Evolutionary conservation across 345 rosid genomes (phyloP).

Genomic region (Durio zibethinus): DNA sequence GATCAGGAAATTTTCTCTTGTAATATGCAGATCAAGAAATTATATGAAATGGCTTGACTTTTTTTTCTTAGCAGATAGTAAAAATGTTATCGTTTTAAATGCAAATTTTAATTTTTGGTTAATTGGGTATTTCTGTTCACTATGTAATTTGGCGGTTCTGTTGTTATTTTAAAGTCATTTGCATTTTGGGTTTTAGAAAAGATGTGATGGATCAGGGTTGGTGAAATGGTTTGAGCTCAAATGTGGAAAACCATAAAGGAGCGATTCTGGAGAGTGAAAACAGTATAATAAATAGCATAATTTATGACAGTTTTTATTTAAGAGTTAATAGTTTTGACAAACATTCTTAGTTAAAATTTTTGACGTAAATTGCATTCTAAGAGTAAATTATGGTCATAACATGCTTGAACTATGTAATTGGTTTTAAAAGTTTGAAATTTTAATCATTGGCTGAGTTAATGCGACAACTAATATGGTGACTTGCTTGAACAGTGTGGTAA

Average conservation of each 20-base stretch:
- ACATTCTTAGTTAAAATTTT: not conserved
- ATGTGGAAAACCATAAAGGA: not conserved
- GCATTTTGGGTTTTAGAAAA: slow-evolving; percentile 6
- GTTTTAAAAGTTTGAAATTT: not conserved
- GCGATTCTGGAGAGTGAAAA: not conserved
- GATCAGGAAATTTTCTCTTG: not conserved
- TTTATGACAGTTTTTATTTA: not conserved
- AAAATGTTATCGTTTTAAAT: not conserved
- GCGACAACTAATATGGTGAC: not conserved
- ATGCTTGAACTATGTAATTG: not conserved
- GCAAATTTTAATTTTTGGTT: not conserved
- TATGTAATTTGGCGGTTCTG: not conserved
- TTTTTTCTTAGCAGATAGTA: not conserved
- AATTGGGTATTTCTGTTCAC: not conserved
- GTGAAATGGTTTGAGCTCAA: not conserved
- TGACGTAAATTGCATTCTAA: not conserved
- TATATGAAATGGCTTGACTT: not conserved
- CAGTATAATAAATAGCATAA: not conserved
- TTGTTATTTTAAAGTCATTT: not conserved
- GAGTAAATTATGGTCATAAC: not conserved
- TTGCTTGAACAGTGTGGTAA: not conserved
- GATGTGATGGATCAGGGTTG: not conserved
- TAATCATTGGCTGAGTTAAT: not conserved
- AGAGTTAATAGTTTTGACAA: not conserved
- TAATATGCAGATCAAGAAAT: not conserved